These are phyloP conservation scores for Enterocytospora artemiae DNA, from an alignment of 371 early-diverging fungal species.

Conservation along the genomic window DNA sequence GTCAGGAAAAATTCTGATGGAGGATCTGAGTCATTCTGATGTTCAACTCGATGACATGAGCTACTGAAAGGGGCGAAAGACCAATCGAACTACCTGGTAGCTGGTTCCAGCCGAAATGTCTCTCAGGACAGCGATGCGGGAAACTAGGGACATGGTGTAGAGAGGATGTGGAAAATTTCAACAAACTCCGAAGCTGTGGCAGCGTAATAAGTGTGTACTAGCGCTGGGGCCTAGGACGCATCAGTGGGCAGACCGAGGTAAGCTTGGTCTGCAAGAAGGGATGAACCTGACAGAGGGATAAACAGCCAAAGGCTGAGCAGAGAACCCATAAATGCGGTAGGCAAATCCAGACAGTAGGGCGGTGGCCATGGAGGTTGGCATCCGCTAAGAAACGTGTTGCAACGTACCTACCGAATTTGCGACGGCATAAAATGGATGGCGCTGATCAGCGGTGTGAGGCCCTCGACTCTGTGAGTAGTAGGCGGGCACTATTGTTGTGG, in stretches of 20 bases:
- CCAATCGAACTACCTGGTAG: conserved; percentile 44
- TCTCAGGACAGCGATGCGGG: conserved; percentile 35
- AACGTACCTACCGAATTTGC: conserved; percentile 42
- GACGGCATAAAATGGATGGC: conserved; percentile 30
- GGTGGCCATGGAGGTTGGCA: conserved; percentile 47
- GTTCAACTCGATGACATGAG: conserved; percentile 34
- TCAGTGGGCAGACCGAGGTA: conserved; percentile 31
- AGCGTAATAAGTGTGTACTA: background rate
- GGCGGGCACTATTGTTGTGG: conserved; percentile 9
- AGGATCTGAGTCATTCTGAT: conserved; percentile 34
- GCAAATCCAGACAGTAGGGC: conserved; percentile 33
- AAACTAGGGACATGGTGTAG: background rate
- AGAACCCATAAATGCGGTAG: conserved; percentile 12
- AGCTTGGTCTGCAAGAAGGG: conserved; percentile 31
- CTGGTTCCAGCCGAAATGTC: conserved; percentile 45
- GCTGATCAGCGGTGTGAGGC: conserved; percentile 16
- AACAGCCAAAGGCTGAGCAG: conserved; percentile 3
- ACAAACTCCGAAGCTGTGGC: conserved; percentile 19
- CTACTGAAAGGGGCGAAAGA: conserved; percentile 40
- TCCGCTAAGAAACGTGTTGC: conserved; percentile 47
- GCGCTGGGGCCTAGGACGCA: background rate
- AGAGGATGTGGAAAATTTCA: conserved; percentile 9
- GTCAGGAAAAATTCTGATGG: conserved; percentile 28
- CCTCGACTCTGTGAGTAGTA: conserved; percentile 1
- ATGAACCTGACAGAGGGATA: conserved; percentile 18